Percentiles rank a stretch among this genome's conserved stretches.
Conservation (phyloP, 208 protist genomes). For the Chromosphaera perkinsii region DNA sequence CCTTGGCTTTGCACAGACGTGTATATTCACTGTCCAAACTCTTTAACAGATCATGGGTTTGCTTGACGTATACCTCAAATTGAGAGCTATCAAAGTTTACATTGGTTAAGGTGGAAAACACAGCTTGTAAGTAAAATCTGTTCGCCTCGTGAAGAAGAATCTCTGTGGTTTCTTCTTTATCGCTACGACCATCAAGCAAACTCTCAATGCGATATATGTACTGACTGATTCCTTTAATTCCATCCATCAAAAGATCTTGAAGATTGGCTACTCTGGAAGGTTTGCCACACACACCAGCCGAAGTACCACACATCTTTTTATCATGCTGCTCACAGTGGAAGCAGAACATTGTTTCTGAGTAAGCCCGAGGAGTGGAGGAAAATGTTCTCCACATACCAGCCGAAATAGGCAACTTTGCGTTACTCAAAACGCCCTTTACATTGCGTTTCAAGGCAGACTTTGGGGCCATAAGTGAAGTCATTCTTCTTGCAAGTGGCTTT, state of each 20-base stretch:
- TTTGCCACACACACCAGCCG: conserved; percentile 64
- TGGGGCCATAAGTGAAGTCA: too few relatives aligned
- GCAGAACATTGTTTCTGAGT: conserved; percentile 78
- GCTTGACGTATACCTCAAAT: conserved; percentile 32
- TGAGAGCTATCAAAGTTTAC: conserved; percentile 59
- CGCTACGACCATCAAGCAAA: too few relatives aligned
- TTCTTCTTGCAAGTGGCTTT: too few relatives aligned
- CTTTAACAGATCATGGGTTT: conserved; percentile 9
- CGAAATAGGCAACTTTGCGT: too few relatives aligned
- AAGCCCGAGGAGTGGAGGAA: too few relatives aligned
- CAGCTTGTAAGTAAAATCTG: conserved; percentile 43
- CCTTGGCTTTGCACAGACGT: too few relatives aligned
- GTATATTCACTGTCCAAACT: too few relatives aligned
- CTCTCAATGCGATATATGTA: conserved; percentile 2
- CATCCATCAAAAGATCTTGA: conserved; percentile 40
- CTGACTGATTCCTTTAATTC: conserved; percentile 2
- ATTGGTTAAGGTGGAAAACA: conserved; percentile 69
- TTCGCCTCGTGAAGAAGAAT: conserved; percentile 32
- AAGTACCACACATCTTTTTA: conserved; percentile 53
- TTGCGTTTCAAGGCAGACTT: too few relatives aligned
- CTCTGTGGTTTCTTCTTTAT: not conserved
- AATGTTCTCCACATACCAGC: too few relatives aligned
- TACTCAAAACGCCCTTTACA: too few relatives aligned
- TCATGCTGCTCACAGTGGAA: conserved; percentile 71
- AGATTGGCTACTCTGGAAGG: conserved; percentile 43